phyloP scores from a whole-genome alignment of 768 basidiomycete species.

The Chiua virens region DNA sequence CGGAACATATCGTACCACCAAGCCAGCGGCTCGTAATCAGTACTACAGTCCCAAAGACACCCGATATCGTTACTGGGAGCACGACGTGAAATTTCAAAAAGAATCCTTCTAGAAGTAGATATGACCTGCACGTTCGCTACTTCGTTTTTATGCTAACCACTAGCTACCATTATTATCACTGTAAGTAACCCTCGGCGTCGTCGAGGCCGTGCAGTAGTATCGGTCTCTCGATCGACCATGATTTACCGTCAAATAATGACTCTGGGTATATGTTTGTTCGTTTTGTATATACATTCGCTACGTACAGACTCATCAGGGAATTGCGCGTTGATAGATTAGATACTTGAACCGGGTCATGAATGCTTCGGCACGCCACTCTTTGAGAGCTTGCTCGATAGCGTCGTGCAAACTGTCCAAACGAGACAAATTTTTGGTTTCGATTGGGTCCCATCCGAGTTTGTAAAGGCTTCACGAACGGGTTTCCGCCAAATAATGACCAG shows the following conservation, averaged over 20 bases:
- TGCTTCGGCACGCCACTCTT: not conserved
- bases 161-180: slow-evolving; percentile 2
- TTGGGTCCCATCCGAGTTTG: slow-evolving; percentile 41
- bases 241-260: not conserved
- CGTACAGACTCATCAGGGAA: slow-evolving; percentile 1
- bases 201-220: not conserved
- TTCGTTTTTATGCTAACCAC: slow-evolving; percentile 17
- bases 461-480: slow-evolving; percentile 35
- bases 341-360: not conserved
- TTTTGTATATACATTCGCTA: slow-evolving; percentile 4
- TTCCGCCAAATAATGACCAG: slow-evolving; percentile 43
- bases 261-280: not conserved
- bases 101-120: not conserved
- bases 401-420: slow-evolving; percentile 29
- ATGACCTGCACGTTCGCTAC: not conserved
- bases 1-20: slow-evolving; percentile 45
- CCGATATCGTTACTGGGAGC: not conserved
- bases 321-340: not conserved
- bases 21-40: slow-evolving; percentile 40
- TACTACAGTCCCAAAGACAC: slow-evolving; percentile 7
- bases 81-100: not conserved
- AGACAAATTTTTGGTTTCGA: slow-evolving; percentile 24
- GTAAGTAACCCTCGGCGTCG: slow-evolving; percentile 3
- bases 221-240: too few relatives aligned
- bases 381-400: slow-evolving; percentile 29